Evolutionary conservation across 2,329 filamentous ascomycete genomes (phyloP), one percentile per base, ranked within the genome.

Genomic region (Chaetothyriales sp.): DNA sequence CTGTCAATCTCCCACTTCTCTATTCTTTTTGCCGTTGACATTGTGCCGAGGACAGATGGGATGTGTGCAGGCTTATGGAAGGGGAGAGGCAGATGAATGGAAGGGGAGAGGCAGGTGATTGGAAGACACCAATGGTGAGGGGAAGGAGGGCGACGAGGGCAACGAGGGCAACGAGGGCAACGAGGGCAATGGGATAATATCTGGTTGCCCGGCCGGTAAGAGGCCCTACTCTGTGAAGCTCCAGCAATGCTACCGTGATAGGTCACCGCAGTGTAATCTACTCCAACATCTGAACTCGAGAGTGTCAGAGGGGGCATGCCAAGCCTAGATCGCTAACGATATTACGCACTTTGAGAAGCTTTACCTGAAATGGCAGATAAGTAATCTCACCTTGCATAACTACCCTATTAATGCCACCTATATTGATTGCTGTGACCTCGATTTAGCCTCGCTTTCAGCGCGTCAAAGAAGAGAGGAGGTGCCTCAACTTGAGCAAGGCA

Each of bases 1-100:
- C 83, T 81, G 64, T 86, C 81, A 60, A 87, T 80, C 67, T 87
- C 83, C 72, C 79, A 81, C 68, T 84, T 81, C 63, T 85, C 81
- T 60, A 85, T 85, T 10, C 55, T 50, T 48, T 61, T 61, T 13
- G 52, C 44, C n/a, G 57, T 47, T 40, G 33, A 40, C 33, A 40
- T 40, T 13, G 33, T 15, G 13, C 2, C 33, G 33, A 15, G 33
- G 10, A 5, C 15, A 15, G 33, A 40, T 15, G 33, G 15, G 33
- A 15, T 15, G 10, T 13, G 33, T 40, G 10, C 15, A 2, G 5
- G 10, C 33, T 40, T 1, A 40, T 15, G 15, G 10, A 13, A 40
- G 33, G 3, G 22, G 22, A 40, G 33, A 40, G 33, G 13, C 10
- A 10, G 33, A 13, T 40, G 33, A 40, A 4, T 40, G 15, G 15